These are phyloP conservation scores for Calycina marina DNA, from an alignment of 2,329 filamentous ascomycete genomes.

Conservation along the genomic window DNA sequence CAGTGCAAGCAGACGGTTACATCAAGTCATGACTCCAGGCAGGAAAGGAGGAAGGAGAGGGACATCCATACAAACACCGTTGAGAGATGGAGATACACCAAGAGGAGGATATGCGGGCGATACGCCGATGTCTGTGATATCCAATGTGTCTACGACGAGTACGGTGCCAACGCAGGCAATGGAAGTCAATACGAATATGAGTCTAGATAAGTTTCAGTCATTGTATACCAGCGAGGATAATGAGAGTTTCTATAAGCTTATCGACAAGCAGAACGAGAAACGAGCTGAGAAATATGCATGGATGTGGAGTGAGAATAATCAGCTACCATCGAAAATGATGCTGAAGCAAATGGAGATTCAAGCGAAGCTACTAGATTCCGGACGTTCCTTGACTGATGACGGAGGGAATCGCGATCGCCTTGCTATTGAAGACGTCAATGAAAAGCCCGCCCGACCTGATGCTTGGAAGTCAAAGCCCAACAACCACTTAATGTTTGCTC, in stretches of 20 bases:
- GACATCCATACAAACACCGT: slow-evolving; percentile 21
- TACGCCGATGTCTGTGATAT: slow-evolving; percentile 51
- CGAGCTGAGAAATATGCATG: slow-evolving; percentile 74
- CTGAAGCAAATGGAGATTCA: slow-evolving; percentile 51
- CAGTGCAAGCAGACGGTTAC: slow-evolving; percentile 57
- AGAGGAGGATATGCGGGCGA: slow-evolving; percentile 51
- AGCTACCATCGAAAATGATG: slow-evolving; percentile 68
- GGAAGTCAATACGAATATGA: slow-evolving; percentile 57
- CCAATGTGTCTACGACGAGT: slow-evolving; percentile 24
- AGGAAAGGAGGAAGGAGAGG: slow-evolving; percentile 27
- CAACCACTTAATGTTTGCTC: slow-evolving; percentile 79
- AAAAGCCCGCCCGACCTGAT: slow-evolving; percentile 63
- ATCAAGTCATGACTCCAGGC: slow-evolving; percentile 71
- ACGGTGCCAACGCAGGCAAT: slow-evolving; percentile 24
- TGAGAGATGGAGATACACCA: slow-evolving; percentile 39
- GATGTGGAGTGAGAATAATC: slow-evolving; percentile 77
- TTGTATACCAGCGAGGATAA: slow-evolving; percentile 98
- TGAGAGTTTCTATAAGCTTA: slow-evolving; percentile 83
- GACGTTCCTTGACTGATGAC: slow-evolving; percentile 36
- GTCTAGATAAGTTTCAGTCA: slow-evolving; percentile 71
- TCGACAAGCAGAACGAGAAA: slow-evolving; percentile 83
- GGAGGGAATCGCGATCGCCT: slow-evolving; percentile 40
- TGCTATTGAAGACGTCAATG: slow-evolving; percentile 50
- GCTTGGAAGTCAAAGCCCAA: slow-evolving; percentile 60
- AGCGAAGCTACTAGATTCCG: slow-evolving; percentile 32